Evolutionary conservation across 2,329 filamentous ascomycete genomes (phyloP), one percentile per base, ranked within the genome.

Genomic region (Monosporascus sp.): DNA sequence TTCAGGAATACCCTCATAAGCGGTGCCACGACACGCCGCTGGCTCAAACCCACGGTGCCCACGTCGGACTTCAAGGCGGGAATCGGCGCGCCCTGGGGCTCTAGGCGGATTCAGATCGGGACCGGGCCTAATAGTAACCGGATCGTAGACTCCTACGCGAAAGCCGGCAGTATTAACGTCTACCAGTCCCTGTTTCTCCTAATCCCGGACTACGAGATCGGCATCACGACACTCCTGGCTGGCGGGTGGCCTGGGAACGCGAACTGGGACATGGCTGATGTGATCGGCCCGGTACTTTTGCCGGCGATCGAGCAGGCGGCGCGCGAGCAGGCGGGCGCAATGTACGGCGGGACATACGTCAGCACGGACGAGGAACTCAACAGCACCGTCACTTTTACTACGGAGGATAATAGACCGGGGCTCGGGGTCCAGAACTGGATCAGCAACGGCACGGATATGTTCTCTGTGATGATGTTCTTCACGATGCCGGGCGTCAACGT

Each of bases 11-110:
- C 65, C 0, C 60, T 76, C 1, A 58, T 77, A 0, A 54, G 67
- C 0, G 58, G 65, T 0, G 55, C 63, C 2, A 57, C 65, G 15
- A 76, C 75, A 0, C 66, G 71, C n/a, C 65, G 72, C 37, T 77
- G 75, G 75, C 63, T 78, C 20, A 74, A 74, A 49, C 75, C 75
- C 0, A 57, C 60, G 0, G 59, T 66, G 3, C 64, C 72, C 24
- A 72, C 70, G 0, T 66, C 73, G 5, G 70, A 72, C 35, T 58
- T 72, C 1, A 54, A 61, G 39, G 67, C 70, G 11, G 67, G 68
- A 1, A 64, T 76, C 1, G 71, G 73, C 6, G 68, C 69, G 27
- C 75, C 75, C 1, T 78, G 75, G 75, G 75, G 75, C 15, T 68
- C 76, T 41, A 63, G 70, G 8, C 68, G 70, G 39, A 67, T 72